Evolutionary conservation across 495 filamentous ascomycete genomes (phyloP).

Genomic region (Geoglossum glabrum): DNA sequence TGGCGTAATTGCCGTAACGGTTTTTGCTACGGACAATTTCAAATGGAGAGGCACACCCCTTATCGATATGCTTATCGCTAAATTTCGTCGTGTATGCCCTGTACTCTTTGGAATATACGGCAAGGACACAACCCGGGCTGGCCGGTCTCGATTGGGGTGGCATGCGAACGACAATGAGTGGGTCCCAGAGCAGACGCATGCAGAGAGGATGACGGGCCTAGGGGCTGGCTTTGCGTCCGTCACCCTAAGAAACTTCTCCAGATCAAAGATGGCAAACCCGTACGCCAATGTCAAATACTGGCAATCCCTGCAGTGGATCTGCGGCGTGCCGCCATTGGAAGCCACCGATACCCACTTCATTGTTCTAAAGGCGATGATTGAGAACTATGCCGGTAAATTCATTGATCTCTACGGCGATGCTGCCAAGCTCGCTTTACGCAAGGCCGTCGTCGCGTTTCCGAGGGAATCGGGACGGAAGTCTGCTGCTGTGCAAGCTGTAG

Average conservation of each 20-base stretch:
- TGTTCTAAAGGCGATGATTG: conserved; percentile 57
- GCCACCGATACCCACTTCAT: conserved; percentile 60
- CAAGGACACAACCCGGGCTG: conserved; percentile 49
- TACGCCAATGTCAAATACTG: conserved; percentile 69
- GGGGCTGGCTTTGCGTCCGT: conserved; percentile 69
- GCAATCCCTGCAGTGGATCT: conserved; percentile 47
- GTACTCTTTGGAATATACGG: conserved; percentile 72
- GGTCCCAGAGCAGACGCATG: conserved; percentile 45
- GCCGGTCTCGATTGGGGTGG: conserved; percentile 58
- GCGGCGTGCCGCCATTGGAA: conserved; percentile 44
- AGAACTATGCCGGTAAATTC: conserved; percentile 48
- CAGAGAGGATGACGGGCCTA: conserved; percentile 65
- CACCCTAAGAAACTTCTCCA: conserved; percentile 58
- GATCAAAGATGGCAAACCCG: conserved; percentile 44
- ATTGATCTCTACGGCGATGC: conserved; percentile 56
- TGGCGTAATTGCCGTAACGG: conserved; percentile 50
- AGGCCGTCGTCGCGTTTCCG: conserved; percentile 49
- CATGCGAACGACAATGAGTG: conserved; percentile 33
- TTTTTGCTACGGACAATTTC: conserved; percentile 49
- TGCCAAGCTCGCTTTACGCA: conserved; percentile 40
- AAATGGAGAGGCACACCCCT: conserved; percentile 49
- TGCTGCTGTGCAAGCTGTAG: conserved; percentile 34
- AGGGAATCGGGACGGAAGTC: conserved; percentile 25
- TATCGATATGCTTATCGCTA: conserved; percentile 76
- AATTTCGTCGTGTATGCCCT: conserved; percentile 62